Conservation (phyloP, 2,329 filamentous ascomycete species). For the Verticillium zaregamsianum region DNA sequence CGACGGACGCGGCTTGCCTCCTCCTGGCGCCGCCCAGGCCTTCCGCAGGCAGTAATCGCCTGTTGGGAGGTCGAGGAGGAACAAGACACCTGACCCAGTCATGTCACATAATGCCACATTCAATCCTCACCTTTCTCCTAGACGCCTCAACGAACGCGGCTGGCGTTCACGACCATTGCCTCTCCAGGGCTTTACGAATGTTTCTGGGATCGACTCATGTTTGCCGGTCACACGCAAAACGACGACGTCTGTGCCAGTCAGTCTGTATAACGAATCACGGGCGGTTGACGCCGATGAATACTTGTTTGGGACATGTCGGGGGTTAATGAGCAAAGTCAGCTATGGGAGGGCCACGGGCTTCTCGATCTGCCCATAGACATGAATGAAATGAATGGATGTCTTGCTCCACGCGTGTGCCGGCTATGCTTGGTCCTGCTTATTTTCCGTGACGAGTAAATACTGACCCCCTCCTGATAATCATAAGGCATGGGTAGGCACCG, state of each 20-base stretch:
- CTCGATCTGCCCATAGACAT: constrained; percentile 9
- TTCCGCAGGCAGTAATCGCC: constrained; percentile 31
- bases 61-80: not conserved
- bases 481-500: too few relatives aligned
- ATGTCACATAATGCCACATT: not conserved
- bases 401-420: not conserved
- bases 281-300: not conserved
- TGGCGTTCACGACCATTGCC: not conserved
- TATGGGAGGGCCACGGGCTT: not conserved
- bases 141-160: not conserved
- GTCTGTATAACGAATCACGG: not conserved
- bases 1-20: constrained; percentile 52
- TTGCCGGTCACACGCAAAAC: not conserved
- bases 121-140: not conserved
- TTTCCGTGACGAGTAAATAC: too few relatives aligned
- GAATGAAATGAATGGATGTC: constrained; percentile 14
- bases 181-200: not conserved
- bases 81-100: not conserved
- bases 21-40: constrained; percentile 33
- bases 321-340: not conserved
- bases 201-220: not conserved
- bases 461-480: too few relatives aligned
- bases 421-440: too few relatives aligned
- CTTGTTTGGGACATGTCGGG: not conserved
- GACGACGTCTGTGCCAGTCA: not conserved